These are phyloP conservation scores for Trametes polyzona DNA, from an alignment of 1,284 basidiomycete genomes.

Conservation along the genomic window DNA sequence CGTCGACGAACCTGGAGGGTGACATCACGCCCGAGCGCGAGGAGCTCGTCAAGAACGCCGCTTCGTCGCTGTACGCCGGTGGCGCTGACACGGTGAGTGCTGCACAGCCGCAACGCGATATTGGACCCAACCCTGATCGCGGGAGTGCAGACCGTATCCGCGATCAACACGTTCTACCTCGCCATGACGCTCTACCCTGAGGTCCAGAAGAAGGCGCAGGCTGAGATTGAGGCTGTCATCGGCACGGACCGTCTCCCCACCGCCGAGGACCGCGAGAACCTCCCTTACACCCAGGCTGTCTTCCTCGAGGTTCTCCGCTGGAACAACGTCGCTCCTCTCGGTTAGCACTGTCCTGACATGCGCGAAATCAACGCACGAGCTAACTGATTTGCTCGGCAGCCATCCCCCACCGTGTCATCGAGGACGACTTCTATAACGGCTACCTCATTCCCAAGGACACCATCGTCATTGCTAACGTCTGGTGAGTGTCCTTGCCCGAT, in stretches of 20 bases:
- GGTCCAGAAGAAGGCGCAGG: slow-evolving; percentile 37
- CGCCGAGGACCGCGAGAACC: slow-evolving; percentile 33
- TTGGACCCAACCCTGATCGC: neutral
- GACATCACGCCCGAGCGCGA: slow-evolving; percentile 30
- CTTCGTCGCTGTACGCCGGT: slow-evolving; percentile 35
- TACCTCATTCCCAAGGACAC: slow-evolving; percentile 37
- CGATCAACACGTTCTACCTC: slow-evolving; percentile 34
- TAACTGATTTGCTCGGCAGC: slow-evolving; percentile 10
- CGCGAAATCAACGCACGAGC: neutral
- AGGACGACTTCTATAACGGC: slow-evolving; percentile 36
- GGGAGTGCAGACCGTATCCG: slow-evolving; percentile 33
- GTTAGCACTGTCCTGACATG: slow-evolving; percentile 9
- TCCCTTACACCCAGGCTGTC: slow-evolving; percentile 39
- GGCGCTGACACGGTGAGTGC: slow-evolving; percentile 35
- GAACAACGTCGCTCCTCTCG: slow-evolving; percentile 34
- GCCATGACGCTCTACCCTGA: slow-evolving; percentile 39
- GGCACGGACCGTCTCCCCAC: slow-evolving; percentile 36
- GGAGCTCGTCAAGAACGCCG: slow-evolving; percentile 34
- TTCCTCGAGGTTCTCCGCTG: slow-evolving; percentile 37
- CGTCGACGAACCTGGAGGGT: slow-evolving; percentile 29
- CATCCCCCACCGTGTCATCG: slow-evolving; percentile 31
- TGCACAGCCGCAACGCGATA: neutral
- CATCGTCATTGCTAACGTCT: slow-evolving; percentile 33
- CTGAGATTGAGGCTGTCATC: slow-evolving; percentile 37
- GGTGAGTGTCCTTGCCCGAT: slow-evolving; percentile 13